Evolutionary conservation across 768 basidiomycete species (phyloP).

Genomic region (Psilocybe cyanescens): DNA sequence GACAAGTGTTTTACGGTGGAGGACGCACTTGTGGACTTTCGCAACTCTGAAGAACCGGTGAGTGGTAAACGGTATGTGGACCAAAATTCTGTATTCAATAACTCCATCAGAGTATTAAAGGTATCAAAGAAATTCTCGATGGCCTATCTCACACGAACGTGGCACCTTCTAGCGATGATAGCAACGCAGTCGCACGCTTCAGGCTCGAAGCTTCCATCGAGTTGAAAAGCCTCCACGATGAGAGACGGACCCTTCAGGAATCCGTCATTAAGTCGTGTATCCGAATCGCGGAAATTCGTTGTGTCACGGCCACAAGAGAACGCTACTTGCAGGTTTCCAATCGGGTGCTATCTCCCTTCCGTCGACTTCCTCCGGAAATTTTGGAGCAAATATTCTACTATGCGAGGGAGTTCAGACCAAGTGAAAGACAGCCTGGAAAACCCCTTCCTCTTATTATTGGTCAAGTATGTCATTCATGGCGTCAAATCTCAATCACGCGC

Average conservation of each 20-base stretch:
- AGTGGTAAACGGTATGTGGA: neutral
- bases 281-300: neutral
- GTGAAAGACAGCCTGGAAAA: neutral
- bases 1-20: neutral
- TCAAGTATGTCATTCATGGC: constrained; percentile 3
- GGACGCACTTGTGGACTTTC: neutral
- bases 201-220: neutral
- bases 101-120: neutral
- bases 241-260: neutral
- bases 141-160: neutral
- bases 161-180: neutral
- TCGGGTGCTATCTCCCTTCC: neutral
- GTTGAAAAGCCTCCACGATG: neutral
- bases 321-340: neutral
- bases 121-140: neutral
- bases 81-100: neutral
- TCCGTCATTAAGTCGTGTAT: neutral
- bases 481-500: neutral
- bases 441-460: neutral
- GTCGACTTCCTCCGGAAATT: neutral
- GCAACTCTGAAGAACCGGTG: neutral
- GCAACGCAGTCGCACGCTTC: neutral
- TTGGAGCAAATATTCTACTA: neutral
- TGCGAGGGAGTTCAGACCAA: neutral
- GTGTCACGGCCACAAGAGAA: neutral